These are phyloP conservation scores for Astrephomene gubernaculifera DNA, from an alignment of 139 green algal species.

Conservation along the genomic window DNA sequence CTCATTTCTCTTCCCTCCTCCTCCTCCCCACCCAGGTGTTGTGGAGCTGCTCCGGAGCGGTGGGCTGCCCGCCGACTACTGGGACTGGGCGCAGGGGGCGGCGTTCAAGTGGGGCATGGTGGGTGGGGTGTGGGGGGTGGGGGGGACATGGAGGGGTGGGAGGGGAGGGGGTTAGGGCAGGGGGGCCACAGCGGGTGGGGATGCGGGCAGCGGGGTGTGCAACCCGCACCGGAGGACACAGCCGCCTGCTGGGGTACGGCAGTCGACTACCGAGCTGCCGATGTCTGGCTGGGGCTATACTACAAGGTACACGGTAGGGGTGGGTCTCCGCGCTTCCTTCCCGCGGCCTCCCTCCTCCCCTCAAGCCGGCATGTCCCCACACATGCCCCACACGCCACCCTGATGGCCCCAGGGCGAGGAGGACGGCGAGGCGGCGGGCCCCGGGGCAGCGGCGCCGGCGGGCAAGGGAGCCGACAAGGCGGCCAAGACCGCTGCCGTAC, in stretches of 20 bases:
- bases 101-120: constrained; percentile 78
- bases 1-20: background rate
- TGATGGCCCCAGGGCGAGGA: constrained; percentile 47
- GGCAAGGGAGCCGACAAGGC: too few species aligned
- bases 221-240: background rate
- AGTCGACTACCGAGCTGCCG: too few species aligned
- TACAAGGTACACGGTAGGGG: too few species aligned
- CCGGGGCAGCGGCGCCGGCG: too few species aligned
- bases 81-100: constrained; percentile 84
- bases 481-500: too few species aligned
- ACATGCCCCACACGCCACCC: too few species aligned
- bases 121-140: background rate
- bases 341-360: background rate
- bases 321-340: background rate
- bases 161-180: background rate
- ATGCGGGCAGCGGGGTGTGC: too few species aligned
- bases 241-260: too few species aligned
- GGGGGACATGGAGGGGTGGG: background rate
- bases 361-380: too few species aligned
- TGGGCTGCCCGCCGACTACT: constrained; percentile 71
- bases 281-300: too few species aligned
- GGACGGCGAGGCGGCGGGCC: constrained; percentile 43
- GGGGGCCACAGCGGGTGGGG: background rate
- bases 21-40: constrained; percentile 61
- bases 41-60: constrained; percentile 85